Evolutionary conservation across 148 eudicot species (phyloP).

Genomic region (Vaccinium corymbosum): DNA sequence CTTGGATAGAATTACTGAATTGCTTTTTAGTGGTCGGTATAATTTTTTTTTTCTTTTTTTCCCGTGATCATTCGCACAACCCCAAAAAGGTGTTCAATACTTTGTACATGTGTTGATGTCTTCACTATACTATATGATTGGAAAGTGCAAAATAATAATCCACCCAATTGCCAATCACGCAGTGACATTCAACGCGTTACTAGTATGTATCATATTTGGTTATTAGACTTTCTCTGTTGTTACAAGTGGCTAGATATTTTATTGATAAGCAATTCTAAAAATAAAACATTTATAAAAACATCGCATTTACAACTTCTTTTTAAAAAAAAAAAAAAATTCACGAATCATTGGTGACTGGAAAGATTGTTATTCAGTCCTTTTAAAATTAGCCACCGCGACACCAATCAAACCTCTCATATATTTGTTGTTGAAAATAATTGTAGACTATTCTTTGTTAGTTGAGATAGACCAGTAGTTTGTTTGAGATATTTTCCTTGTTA

Average conservation of each 20-base stretch:
- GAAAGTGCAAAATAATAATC: neutral
- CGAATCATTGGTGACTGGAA: neutral
- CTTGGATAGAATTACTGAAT: neutral
- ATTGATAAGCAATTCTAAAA: neutral
- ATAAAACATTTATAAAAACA: neutral
- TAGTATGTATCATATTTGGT: neutral
- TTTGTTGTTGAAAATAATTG: neutral
- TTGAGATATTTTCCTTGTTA: neutral
- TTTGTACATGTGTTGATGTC: neutral
- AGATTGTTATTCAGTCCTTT: neutral
- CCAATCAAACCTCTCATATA: neutral
- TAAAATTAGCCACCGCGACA: neutral
- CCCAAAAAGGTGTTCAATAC: neutral
- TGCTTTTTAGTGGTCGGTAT: neutral
- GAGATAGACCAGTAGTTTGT: neutral
- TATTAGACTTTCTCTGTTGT: neutral
- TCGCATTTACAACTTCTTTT: too few species aligned
- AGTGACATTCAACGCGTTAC: neutral
- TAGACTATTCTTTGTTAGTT: neutral
- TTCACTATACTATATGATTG: too few species aligned
- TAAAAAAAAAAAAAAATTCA: too few species aligned
- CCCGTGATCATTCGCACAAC: neutral
- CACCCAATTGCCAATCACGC: neutral
- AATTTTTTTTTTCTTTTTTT: neutral
- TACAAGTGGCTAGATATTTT: neutral